Evolutionary conservation across 352 stramenopile genomes (phyloP), one percentile per base, ranked within the genome.

Genomic region (Pseudoperonospora humuli): DNA sequence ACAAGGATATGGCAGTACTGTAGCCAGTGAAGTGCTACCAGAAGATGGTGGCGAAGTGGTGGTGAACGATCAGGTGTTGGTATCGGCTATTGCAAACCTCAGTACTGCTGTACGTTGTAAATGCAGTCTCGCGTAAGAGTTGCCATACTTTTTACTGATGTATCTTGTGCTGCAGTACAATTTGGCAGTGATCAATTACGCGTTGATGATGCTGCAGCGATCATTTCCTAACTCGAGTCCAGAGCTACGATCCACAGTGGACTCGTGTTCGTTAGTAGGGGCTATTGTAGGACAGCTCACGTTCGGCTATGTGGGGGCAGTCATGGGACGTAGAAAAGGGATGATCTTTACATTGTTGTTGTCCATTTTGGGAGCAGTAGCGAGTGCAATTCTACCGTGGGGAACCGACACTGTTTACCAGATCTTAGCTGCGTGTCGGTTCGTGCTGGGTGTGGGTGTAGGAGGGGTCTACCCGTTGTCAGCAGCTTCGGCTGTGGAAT

Each of bases 391-490:
- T 32, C 24, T 84, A 18, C 75, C 74, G 13, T 89, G 66, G 72
- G 63, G 72, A 0, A 52, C 61, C 14, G 45, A 65, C 6, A 68
- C 60, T 7, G 66, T 90, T 19, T 87, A 89, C 50, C 58, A 75
- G 6, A 64, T 73, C 19, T 57, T 93, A 18, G 73, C 77, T 11
- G 47, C 65, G 5, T 87, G 69, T 52, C 68, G 81, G 13, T 84
- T 91, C 42, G 40, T 93, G 3, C 43, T 91, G 7, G 81, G 81
- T 31, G 58, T 91, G 2, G 81, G 81, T 7, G 79, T 90, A 8
- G 81, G 81, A 28, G 81, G 81, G 3, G 77, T 90, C 14, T 93
- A 93, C 47, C 81, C 81, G 21, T 48, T 93, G 9, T 89, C 81
- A 4, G 81, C 81, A 13, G 80, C 81, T 1, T 80, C 76, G 7